Evolutionary conservation across 768 basidiomycete species (phyloP).

Genomic region (Suillus discolor): DNA sequence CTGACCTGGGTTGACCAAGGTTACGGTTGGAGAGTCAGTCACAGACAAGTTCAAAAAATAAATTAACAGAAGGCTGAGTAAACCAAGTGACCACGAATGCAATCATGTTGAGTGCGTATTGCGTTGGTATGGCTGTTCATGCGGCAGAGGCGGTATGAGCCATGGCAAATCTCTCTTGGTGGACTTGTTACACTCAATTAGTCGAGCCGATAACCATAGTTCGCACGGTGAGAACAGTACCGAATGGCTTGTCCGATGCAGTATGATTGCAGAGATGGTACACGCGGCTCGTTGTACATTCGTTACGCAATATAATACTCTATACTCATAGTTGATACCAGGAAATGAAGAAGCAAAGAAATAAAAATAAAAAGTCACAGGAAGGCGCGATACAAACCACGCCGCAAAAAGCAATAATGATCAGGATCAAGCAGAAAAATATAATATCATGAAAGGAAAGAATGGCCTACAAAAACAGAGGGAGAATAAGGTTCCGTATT

Average conservation of each 20-base stretch:
- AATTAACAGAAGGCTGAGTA: no score
- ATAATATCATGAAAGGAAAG: background rate
- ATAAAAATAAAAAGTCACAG: conserved; percentile 7
- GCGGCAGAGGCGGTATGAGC: no score
- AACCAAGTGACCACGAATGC: no score
- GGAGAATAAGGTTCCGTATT: conserved; percentile 8
- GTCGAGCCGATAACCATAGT: background rate
- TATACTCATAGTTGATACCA: conserved; percentile 2
- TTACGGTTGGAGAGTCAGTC: conserved; percentile 69
- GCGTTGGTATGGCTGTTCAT: no score
- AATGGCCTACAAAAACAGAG: conserved; percentile 1
- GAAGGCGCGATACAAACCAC: conserved; percentile 2
- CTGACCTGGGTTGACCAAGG: conserved; percentile 63
- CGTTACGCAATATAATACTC: conserved; percentile 12
- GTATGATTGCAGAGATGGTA: conserved; percentile 6
- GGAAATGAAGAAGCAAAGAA: conserved; percentile 6
- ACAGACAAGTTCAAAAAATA: no score
- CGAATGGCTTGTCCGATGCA: background rate
- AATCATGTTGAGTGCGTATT: no score
- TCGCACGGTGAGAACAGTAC: background rate
- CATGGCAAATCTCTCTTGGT: no score
- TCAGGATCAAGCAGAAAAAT: conserved; percentile 20
- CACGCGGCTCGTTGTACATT: conserved; percentile 11
- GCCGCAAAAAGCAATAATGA: conserved; percentile 36
- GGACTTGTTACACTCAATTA: background rate